Base-by-base conservation (phyloP, 768 basidiomycete genomes). In the Lyophyllum decastes region DNA sequence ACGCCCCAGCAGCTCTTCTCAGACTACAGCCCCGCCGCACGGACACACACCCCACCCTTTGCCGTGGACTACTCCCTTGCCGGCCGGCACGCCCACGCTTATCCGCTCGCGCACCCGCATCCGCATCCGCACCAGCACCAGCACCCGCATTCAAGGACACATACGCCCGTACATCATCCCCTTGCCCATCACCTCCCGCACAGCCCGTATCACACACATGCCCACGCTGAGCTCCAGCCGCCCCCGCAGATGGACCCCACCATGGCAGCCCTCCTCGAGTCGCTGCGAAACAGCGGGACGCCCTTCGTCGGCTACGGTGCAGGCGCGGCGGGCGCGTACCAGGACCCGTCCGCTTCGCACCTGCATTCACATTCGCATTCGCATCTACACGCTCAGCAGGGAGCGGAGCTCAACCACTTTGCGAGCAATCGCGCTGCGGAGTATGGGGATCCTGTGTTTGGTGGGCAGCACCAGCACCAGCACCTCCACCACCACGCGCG, bases 41-140 rank as follows among this genome's bases (percentile, higher is more conserved):
- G 57, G 33, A 14, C 35, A 9, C 43, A 68, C 44, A 53, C 64
- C 22, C 59, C 65, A 16, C 62, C 66, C 5, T 71, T 78, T 52
- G 72, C 70, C 34, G 74, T 78, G 7, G 79, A 81, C 55, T 79
- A 78, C 57, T 70, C 75, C 2, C 70, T 76, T 43, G 72, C 69
- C 19, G 5, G 72, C 71, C 21, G 69, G 64, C 8, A 63, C 71
- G 11, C 48, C 38, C 52, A 40, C 45, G 1, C 35, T 14, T 46
- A 40, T 12, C 19, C 50, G 24, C 26, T 21, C 11, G 33, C 43
- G 19, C 49, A 47, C 46, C 40, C 4, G 47, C 59, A 17, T 44
- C 2, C 35, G 17, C 50, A 38, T 12, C n/a, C 49, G 22, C 25
- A 25, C 14, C 40, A 33, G 22, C 49, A 46, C 45, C 38, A 2